Percentiles rank a stretch among this genome's conserved stretches.
phyloP scores from a whole-genome alignment of 495 filamentous ascomycete species.

The Astrocystis sublimbata region DNA sequence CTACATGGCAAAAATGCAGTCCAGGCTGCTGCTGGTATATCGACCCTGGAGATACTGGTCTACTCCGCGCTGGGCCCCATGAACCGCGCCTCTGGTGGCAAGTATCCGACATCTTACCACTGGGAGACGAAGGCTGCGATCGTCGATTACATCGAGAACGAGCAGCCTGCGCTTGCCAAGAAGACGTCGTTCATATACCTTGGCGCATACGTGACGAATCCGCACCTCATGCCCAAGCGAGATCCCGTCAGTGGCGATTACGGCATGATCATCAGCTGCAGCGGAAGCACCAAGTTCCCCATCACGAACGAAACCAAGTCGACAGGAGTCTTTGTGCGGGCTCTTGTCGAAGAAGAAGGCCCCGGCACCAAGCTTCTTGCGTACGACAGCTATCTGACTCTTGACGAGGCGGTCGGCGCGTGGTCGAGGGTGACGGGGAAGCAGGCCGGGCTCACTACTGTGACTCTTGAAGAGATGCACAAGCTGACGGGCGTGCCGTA shows the following conservation, averaged over 20 bases:
- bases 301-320: constrained; percentile 42
- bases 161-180: constrained; percentile 26
- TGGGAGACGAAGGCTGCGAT: constrained; percentile 43
- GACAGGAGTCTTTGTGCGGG: constrained; percentile 44
- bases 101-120: constrained; percentile 40
- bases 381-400: constrained; percentile 41
- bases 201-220: constrained; percentile 32
- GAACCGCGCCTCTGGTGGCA: constrained; percentile 37
- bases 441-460: constrained; percentile 27
- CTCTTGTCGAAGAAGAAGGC: constrained; percentile 42
- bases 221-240: constrained; percentile 34
- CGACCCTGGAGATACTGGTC: constrained; percentile 45
- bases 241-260: constrained; percentile 30
- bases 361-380: constrained; percentile 44
- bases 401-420: constrained; percentile 31
- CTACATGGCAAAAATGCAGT: constrained; percentile 29
- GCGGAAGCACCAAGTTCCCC: constrained; percentile 31
- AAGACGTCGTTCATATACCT: constrained; percentile 39
- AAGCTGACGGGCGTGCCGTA: constrained; percentile 36
- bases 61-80: constrained; percentile 42
- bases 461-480: constrained; percentile 37
- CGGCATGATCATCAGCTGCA: constrained; percentile 30
- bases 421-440: constrained; percentile 41
- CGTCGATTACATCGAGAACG: constrained; percentile 39
- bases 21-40: constrained; percentile 42